Base-by-base conservation (phyloP, 441 rosid species). In the Lepidium campestre region DNA sequence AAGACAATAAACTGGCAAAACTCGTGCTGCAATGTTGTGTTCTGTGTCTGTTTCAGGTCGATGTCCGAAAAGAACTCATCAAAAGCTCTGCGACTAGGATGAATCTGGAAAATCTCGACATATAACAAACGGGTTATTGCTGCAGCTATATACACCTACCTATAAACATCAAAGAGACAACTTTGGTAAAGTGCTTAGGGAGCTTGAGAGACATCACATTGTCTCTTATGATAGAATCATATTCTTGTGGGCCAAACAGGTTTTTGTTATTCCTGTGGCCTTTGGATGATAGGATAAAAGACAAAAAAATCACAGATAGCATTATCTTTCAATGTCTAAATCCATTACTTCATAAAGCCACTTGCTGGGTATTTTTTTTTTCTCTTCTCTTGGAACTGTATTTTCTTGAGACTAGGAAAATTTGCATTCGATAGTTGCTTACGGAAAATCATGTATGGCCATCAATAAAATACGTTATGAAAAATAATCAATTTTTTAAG, bases 1-100 rank as follows among this genome's bases (percentile, higher is more conserved):
- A 12, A 13, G 40, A 10, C 49, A 9, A 36, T 17, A 10, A 27
- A 14, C 25, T 7, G 42, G 52, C 22, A 47, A 56, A 71, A 56
- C 54, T 39, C 59, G 6, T 32, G 44, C 23, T 57, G 39, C 27
- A 46, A 63, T 20, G 25, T 41, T 54, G 6, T 55, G 63, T 20
- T 71, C 7, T 47, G 44, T 41, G 57, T 47, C 36, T 64, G 65
- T 48, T 35, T 70, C 71, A 93, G 97, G 98, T 93, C 35, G 99
- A 93, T 60, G 77, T 6, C 12, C 81, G 97, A 7, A 93, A 93
- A 81, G 86, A 85, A 62, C 91, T 93, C 35, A 87, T 93, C 64
- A 70, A 82, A 73, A 80, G 78, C 65, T 65, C 89, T 34, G 91
- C 97, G 22, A 71, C 72, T 32, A 76, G 71, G 78, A 67, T 93